These are phyloP conservation scores for Syzygium aromaticum DNA, from an alignment of 345 rosid species.

Conservation along the genomic window DNA sequence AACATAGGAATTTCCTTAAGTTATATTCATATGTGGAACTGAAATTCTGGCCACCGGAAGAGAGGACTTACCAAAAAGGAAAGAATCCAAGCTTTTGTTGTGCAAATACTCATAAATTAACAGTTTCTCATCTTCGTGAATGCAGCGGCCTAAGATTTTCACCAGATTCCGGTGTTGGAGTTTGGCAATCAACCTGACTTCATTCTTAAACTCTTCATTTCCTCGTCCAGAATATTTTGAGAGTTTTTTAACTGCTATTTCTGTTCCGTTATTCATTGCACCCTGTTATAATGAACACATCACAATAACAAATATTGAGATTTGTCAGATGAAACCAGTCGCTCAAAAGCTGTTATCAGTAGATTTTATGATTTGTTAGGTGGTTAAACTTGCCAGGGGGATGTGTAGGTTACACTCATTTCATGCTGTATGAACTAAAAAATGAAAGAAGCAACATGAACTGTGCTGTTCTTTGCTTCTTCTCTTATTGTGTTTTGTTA, in stretches of 20 bases:
- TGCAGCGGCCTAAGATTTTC: slow-evolving; percentile 54
- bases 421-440: background rate
- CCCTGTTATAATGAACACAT: slow-evolving; percentile 17
- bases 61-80: slow-evolving; percentile 16
- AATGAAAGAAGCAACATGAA: background rate
- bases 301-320: background rate
- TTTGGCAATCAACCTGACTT: slow-evolving; percentile 22
- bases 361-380: background rate
- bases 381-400: background rate
- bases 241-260: slow-evolving; percentile 24
- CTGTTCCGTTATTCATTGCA: slow-evolving; percentile 1
- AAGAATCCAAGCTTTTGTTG: slow-evolving; percentile 31
- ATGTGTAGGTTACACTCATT: background rate
- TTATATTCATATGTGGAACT: background rate
- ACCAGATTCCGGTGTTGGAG: slow-evolving; percentile 72
- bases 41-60: background rate
- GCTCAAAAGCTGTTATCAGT: slow-evolving; percentile 2
- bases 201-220: slow-evolving; percentile 22
- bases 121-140: slow-evolving; percentile 42
- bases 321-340: slow-evolving; percentile 7
- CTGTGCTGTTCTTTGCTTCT: background rate
- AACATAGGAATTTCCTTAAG: background rate
- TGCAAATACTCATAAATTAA: slow-evolving; percentile 44
- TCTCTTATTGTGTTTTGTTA: background rate
- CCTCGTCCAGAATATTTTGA: slow-evolving; percentile 17